Evolutionary conservation across 768 basidiomycete genomes (phyloP).

Genomic region (Auricularia sp.): DNA sequence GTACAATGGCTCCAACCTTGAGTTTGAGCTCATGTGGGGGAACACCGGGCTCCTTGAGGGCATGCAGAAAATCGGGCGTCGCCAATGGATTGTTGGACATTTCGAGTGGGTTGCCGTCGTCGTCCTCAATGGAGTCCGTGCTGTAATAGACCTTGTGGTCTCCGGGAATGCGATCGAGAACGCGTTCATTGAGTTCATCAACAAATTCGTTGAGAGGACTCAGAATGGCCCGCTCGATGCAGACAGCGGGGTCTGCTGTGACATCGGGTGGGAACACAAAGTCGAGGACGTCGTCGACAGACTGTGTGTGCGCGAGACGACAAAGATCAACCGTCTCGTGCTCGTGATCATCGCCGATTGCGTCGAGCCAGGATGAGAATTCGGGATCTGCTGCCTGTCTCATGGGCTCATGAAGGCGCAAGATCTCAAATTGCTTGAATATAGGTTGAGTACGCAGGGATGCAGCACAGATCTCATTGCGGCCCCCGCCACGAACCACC

Average conservation of each 20-base stretch:
- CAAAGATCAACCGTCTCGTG: neutral
- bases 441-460: neutral
- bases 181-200: conserved; percentile 23
- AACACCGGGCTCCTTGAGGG: neutral
- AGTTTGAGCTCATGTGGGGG: neutral
- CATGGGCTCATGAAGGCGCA: no score
- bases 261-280: neutral
- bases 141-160: neutral
- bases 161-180: conserved; percentile 20
- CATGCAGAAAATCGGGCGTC: neutral
- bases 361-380: neutral
- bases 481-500: neutral
- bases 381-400: no score
- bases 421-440: no score
- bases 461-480: neutral
- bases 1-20: neutral
- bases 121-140: neutral
- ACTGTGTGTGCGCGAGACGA: neutral
- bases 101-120: neutral
- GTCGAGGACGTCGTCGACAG: neutral
- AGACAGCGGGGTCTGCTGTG: neutral
- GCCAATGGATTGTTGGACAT: neutral
- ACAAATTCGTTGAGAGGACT: conserved; percentile 28
- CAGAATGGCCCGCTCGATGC: conserved; percentile 25
- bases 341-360: neutral